Base-by-base conservation (phyloP, 257 asterid genomes). In the Nicotiana undulata region DNA sequence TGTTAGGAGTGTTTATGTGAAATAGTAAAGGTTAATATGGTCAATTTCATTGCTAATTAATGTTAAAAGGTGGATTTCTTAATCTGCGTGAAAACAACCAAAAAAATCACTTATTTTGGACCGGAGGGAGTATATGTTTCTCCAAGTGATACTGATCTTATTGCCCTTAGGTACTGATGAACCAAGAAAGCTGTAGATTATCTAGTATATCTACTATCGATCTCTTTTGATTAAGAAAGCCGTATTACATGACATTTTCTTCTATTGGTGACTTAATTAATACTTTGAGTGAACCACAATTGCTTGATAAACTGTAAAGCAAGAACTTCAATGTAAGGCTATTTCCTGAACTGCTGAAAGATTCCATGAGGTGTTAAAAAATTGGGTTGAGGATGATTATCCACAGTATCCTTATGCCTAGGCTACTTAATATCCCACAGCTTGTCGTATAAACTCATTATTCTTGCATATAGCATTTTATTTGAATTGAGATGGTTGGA, bases 381-480 rank as follows among this genome's bases (percentile, higher is more conserved):
- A 32, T 70, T 74, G 44, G 34, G 61, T 32, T 8, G 44, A 49
- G 61, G 44, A 74, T 74, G 40, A 26, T 74, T 49, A 49, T 24
- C 44, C 61, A 15, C 40, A 24, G 5, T 74, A 46, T 7, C 78
- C 44, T 24, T 49, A 49, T 49, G 44, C 78, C 40, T 46, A 74
- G 61, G 61, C 26, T 74, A 16, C 61, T 49, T 37, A 74, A 26
- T 49, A 15, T 6, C 40, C 24, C 59, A 46, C 16, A 74, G 61
- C 59, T 3, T 74, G 60, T 74, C 24, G 2, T 24, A 24, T 74
- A 28, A 49, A 74, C 37, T 74, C 24, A 49, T 74, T 24, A 15
- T 74, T 46, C 78, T 74, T 74, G 78, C 40, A 49, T 74, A 26
- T 49, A 49, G 31, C 78, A 46, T 46, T 72, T 74, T 24, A 74